Evolutionary conservation across 1,284 basidiomycete genomes (phyloP), one percentile per base, ranked within the genome.

Genomic region (Lignosus rhinocerotis): DNA sequence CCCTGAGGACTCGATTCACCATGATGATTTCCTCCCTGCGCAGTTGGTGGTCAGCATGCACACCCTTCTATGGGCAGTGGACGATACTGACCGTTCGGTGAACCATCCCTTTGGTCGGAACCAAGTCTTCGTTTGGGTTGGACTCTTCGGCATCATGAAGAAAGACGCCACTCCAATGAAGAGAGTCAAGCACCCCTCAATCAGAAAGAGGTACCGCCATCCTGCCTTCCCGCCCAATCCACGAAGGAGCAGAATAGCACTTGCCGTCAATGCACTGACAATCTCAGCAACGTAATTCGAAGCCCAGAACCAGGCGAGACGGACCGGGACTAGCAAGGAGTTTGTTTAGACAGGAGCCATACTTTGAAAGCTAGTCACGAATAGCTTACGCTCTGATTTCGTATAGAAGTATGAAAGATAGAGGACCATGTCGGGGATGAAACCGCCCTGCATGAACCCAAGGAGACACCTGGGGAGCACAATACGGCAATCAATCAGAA

Each of bases 51-150:
- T n/a, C 33, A 41, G 11, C n/a, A 30, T 44, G 10, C 9, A 34
- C 19, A n/a, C 19, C 85, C 85, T 5, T 80, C 80, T 31, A 76
- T 72, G 1, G 82, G 86, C 5, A 70, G 2, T 41, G 7, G 0
- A 34, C 19, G 43, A 0, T 6, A 58, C 66, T 12, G 43, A 71
- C 70, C 73, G 65, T 48, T 81, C 79, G 8, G 76, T 83, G 70
- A 92, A 91, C 87, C 88, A 92, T 0, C 88, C 87, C 38, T 85
- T 84, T 0, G 83, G 83, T 21, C 86, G 73, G 73, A 81, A 88
- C 83, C 85, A 85, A 0, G 81, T 71, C 63, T 81, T 86, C 1
- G 87, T 89, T 66, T 88, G 85, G 0, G 86, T 87, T 0, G 88
- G 87, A 2, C 81, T 80, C 16, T 84, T 80, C 0, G 87, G 87